phyloP scores from a whole-genome alignment of 371 early-diverging fungal genomes.

The Conidiobolus incongruus region DNA sequence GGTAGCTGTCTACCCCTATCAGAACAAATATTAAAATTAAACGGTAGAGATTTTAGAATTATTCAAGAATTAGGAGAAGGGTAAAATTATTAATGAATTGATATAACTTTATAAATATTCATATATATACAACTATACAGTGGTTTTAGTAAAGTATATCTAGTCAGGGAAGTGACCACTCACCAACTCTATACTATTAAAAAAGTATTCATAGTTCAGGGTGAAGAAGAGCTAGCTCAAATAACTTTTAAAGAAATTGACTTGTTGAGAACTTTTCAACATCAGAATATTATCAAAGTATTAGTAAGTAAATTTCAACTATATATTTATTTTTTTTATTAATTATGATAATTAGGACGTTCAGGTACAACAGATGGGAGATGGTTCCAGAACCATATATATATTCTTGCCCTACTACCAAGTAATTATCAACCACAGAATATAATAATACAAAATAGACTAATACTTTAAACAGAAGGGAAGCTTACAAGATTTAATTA shows the following conservation, averaged over 20 bases:
- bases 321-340: neutral
- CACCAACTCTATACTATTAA: constrained; percentile 35
- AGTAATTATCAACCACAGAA: constrained; percentile 9
- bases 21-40: too few relatives aligned
- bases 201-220: constrained; percentile 35
- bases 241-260: constrained; percentile 42
- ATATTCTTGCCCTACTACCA: constrained; percentile 40
- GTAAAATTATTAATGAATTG: too few relatives aligned
- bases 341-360: constrained; percentile 19
- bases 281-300: constrained; percentile 40
- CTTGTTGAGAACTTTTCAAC: constrained; percentile 30
- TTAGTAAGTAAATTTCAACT: constrained; percentile 16
- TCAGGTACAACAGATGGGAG: constrained; percentile 26
- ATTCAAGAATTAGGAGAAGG: too few relatives aligned
- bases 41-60: too few relatives aligned
- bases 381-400: constrained; percentile 33
- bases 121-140: too few relatives aligned
- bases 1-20: too few relatives aligned
- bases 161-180: constrained; percentile 31
- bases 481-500: constrained; percentile 32
- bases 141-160: constrained; percentile 48
- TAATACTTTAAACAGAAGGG: constrained; percentile 15
- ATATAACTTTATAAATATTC: too few relatives aligned
- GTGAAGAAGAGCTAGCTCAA: constrained; percentile 21
- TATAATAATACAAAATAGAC: neutral